Conservation (phyloP, 2,329 filamentous ascomycete species). For the Cladosporium phlei region DNA sequence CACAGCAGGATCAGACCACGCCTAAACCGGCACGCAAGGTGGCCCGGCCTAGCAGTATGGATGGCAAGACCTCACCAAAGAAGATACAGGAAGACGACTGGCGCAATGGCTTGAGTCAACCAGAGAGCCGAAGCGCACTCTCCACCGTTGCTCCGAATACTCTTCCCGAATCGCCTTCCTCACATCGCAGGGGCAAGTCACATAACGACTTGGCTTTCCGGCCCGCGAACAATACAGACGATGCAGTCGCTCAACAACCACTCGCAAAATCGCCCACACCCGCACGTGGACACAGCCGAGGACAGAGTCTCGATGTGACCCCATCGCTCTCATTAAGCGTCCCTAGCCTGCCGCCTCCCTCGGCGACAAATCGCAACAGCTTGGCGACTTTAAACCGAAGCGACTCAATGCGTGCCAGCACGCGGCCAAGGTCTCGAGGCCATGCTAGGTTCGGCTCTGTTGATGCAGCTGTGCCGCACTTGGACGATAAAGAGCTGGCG, state of each 20-base stretch:
- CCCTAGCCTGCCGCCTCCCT: not conserved
- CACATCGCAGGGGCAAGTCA: conserved; percentile 21
- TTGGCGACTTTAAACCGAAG: conserved; percentile 33
- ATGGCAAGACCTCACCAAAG: conserved; percentile 21
- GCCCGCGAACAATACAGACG: conserved; percentile 3
- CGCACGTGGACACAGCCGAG: conserved; percentile 2
- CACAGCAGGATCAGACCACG: conserved; percentile 14
- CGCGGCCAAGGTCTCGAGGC: conserved; percentile 26
- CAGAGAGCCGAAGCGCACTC: conserved; percentile 27
- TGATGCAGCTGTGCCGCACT: conserved; percentile 25
- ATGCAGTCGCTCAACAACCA: not conserved
- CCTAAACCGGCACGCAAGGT: conserved; percentile 9
- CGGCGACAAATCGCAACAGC: conserved; percentile 22
- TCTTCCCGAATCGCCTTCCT: conserved; percentile 19
- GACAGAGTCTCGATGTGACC: conserved; percentile 5
- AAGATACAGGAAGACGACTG: conserved; percentile 32
- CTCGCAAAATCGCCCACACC: conserved; percentile 2
- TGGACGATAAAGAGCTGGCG: conserved; percentile 59
- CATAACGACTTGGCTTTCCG: conserved; percentile 2
- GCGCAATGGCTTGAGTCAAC: conserved; percentile 26
- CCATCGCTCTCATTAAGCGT: not conserved
- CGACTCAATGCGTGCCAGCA: conserved; percentile 34
- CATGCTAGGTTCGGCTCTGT: conserved; percentile 31
- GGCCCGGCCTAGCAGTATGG: conserved; percentile 5
- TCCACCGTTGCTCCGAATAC: conserved; percentile 29